Evolutionary conservation across 768 basidiomycete species (phyloP), one percentile per base, ranked within the genome.

Genomic region (Favolaschia claudopus): DNA sequence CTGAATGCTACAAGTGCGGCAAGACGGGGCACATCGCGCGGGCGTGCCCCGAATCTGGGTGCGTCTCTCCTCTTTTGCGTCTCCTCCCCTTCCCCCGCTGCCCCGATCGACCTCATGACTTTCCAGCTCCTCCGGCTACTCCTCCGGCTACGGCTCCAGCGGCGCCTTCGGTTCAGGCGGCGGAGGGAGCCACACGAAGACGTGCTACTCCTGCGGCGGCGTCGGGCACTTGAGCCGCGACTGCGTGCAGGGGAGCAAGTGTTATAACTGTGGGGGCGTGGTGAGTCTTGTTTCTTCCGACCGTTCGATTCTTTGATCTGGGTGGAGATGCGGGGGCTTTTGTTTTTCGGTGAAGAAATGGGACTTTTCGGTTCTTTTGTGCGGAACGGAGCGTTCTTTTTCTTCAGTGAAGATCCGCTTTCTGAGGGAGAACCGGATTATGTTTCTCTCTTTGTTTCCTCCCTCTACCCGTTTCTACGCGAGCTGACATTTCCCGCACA

Each of bases 11-110:
- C 79, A 83, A 87, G 67, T 95, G 93, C 69, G 91, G 92, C 54
- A 87, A 93, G 73, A 72, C 85, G 0, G 93, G 93, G 14, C 93
- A 95, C 74, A 93, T 94, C 62, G 91, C 93, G 4, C 89, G 93
- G 46, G 76, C 83, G 29, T 95, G 93, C 77, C 85, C 92, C 59
- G 87, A 91, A 36, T 75, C 69, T 25, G 74, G 76, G 42, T 59
- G 67, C 27, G 73, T n/a, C n/a, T n/a, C n/a, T 36, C 10, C 34
- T 36, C n/a, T n/a, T n/a, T n/a, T n/a, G 12, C 34, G n/a, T n/a
- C 34, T 36, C 10, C 34, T 36, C 34, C 34, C 12, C n/a, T 36
- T 36, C n/a, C 34, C 12, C 34, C 34, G 12, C 10, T 36, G n/a
- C 34, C 34, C n/a, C n/a, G n/a, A n/a, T n/a, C n/a, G n/a, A n/a